phyloP scores from a whole-genome alignment of 352 stramenopile genomes.

The Aphanomyces stellatus region DNA sequence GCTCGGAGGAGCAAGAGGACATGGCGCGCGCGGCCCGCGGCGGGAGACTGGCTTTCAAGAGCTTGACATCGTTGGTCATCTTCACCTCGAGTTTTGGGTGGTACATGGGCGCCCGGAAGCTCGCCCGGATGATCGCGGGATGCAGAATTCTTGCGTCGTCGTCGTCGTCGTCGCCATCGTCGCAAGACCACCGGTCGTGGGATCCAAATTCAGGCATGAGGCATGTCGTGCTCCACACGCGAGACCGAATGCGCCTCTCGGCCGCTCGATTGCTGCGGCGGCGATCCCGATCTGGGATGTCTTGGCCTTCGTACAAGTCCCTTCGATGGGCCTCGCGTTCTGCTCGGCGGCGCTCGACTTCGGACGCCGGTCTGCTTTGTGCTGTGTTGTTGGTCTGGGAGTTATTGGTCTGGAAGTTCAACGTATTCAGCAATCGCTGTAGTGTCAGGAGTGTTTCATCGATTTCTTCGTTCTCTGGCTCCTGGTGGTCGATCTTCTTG shows the following conservation, averaged over 20 bases:
- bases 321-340: not conserved
- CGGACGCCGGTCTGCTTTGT: no score
- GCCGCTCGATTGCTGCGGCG: not conserved
- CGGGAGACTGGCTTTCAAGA: not conserved
- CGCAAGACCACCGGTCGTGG: not conserved
- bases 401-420: not conserved
- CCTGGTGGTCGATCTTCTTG: not conserved
- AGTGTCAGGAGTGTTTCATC: not conserved
- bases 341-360: not conserved
- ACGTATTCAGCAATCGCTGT: not conserved
- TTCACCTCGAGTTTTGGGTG: not conserved
- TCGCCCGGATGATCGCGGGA: not conserved
- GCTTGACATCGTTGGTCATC: not conserved
- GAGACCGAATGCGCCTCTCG: not conserved
- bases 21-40: not conserved
- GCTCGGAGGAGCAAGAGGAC: not conserved
- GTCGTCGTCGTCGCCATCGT: not conserved
- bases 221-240: slow-evolving; percentile 3
- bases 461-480: not conserved
- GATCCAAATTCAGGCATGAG: not conserved
- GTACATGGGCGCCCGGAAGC: not conserved
- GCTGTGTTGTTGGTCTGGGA: no score
- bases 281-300: not conserved
- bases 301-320: not conserved
- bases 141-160: not conserved